Conservation (phyloP, 352 stramenopile species). For the Pythium plurisporium region DNA sequence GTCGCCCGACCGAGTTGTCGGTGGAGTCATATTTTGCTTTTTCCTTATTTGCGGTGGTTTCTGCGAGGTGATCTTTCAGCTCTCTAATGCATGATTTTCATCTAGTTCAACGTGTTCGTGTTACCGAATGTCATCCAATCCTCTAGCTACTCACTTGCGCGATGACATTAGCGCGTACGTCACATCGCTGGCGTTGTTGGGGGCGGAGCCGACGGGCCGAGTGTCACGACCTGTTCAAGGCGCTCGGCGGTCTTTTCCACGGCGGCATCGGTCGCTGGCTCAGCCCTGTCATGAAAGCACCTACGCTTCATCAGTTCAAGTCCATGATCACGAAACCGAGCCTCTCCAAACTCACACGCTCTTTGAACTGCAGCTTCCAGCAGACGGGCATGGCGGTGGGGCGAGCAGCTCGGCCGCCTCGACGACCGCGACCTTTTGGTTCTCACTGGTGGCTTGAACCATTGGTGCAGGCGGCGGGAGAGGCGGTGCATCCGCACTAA, state of each 20-base stretch:
- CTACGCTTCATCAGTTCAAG: not conserved
- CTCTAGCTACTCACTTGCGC: too few species aligned
- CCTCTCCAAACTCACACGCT: constrained; percentile 10
- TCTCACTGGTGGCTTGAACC: constrained; percentile 8
- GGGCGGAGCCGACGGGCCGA: not conserved
- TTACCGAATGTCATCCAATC: too few species aligned
- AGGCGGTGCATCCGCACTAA: not conserved
- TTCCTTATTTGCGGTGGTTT: too few species aligned
- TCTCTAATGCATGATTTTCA: too few species aligned
- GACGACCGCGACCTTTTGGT: constrained; percentile 20
- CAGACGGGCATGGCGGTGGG: not conserved
- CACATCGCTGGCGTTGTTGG: not conserved
- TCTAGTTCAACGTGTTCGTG: too few species aligned
- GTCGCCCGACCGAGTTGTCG: too few species aligned
- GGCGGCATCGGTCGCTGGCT: not conserved
- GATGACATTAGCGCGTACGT: too few species aligned
- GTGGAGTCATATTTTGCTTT: too few species aligned
- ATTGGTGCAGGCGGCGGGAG: constrained; percentile 9
- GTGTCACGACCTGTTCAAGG: constrained; percentile 1
- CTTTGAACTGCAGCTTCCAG: constrained; percentile 1
- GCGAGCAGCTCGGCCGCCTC: constrained; percentile 16
- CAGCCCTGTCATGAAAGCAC: not conserved
- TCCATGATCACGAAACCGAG: too few species aligned
- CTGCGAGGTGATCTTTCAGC: too few species aligned
- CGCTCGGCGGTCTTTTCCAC: not conserved